Evolutionary conservation across 2,329 filamentous ascomycete genomes (phyloP), one percentile per base, ranked within the genome.

Genomic region (Trichoderma harzianum): DNA sequence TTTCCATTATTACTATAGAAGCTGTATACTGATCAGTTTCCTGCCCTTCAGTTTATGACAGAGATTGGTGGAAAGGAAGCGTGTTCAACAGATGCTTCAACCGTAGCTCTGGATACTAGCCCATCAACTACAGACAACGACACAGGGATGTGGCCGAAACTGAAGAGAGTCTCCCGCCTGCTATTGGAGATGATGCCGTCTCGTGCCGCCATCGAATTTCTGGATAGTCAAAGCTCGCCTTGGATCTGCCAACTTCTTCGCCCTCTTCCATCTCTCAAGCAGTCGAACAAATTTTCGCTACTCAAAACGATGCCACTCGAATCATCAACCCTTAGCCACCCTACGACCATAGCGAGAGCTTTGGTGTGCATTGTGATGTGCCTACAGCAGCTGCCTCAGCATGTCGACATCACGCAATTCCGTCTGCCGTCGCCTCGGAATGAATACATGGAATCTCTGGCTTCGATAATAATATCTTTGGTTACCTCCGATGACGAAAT

Each of bases 181-280:
- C n/a, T 72, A 6, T n/a, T 72, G 26, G 34, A 30, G 18, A 34
- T 69, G 43, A 69, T 69, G 57, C 70, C 70, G 4, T 26, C 70
- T 24, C 65, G 70, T 14, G 16, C 34, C 39, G 57, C 57, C 2
- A 32, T 72, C 16, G 70, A 72, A 18, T 12, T 24, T 21, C 58
- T 72, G 18, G 70, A 72, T 30, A 28, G 5, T 8, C 64, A 72
- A 28, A 72, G 70, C 47, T 72, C 64, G 16, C 57, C 64, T 28
- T 72, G 70, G 70, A 72, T 72, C 24, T 39, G 47, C 24, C 70
- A 69, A 63, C 21, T 72, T 2, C 58, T 72, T 16, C 70, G 64
- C 10, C 63, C 70, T 26, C 55, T 72, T 43, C 70, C 70, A 5
- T 72, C 70, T n/a, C 66, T 61, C 26, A 47, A 43, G 10, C 55